These are phyloP conservation scores for Coffea humblotiana DNA, from an alignment of 305 asterid genomes.

Conservation along the genomic window DNA sequence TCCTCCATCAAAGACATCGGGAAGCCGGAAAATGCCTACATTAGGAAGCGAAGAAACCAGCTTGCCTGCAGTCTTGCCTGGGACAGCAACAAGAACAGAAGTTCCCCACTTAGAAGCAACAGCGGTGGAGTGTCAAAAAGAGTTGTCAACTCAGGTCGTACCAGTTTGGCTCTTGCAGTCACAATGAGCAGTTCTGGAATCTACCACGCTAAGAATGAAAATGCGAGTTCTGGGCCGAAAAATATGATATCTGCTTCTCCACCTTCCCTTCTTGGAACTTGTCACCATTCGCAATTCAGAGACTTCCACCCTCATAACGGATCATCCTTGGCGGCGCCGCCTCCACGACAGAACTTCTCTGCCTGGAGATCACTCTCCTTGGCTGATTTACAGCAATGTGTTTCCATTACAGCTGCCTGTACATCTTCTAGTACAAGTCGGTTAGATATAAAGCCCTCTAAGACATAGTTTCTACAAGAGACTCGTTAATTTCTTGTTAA, in stretches of 20 bases:
- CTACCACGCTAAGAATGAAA: constrained; percentile 9
- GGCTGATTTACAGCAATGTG: constrained; percentile 59
- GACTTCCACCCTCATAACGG: constrained; percentile 3
- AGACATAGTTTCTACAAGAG: not conserved
- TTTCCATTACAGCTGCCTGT: constrained; percentile 17
- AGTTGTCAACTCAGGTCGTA: constrained; percentile 31
- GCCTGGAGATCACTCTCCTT: constrained; percentile 63
- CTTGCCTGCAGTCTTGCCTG: constrained; percentile 44
- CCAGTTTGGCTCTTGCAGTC: constrained; percentile 52
- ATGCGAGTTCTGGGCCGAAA: not conserved
- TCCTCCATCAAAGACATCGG: constrained; percentile 49
- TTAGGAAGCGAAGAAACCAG: constrained; percentile 57
- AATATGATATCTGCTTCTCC: constrained; percentile 11
- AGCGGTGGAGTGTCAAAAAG: constrained; percentile 62
- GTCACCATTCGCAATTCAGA: constrained; percentile 17
- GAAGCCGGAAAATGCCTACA: constrained; percentile 65
- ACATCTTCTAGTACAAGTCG: not conserved
- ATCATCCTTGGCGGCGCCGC: constrained; percentile 1
- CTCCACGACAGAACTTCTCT: constrained; percentile 30
- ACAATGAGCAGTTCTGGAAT: constrained; percentile 39
- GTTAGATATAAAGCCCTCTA: constrained; percentile 11
- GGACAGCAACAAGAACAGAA: constrained; percentile 41
- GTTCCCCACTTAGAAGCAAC: constrained; percentile 35
- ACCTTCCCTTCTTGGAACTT: not conserved
- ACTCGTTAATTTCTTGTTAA: not conserved